Base-by-base conservation (phyloP, 2,329 filamentous ascomycete genomes). In the Arthrobotrys musiformis region DNA sequence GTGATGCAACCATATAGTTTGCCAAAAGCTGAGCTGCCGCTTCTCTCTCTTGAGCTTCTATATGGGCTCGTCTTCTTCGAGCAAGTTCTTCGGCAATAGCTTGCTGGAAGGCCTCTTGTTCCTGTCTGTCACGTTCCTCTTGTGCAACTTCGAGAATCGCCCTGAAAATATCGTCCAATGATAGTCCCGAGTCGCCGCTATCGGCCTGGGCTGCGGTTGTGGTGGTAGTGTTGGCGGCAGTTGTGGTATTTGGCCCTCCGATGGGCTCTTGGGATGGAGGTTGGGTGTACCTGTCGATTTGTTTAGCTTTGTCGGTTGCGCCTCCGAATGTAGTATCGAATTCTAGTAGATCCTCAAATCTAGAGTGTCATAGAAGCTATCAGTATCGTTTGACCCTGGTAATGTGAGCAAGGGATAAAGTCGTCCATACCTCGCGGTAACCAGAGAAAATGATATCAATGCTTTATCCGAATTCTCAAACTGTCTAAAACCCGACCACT, bases 1-100 rank as follows among this genome's bases (percentile, higher is more conserved):
- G 72, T 17, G 64, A 58, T n/a, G 72, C 72, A 2, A 76, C 72
- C 64, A 76, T 76, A 35, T 70, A 76, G 35, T 76, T 76, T 19
- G 72, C 66, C 50, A 76, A 52, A 28, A 76, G 33, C 37, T 70
- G 56, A 2, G 72, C 66, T 2, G 72, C 72, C 17, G 72, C 72
- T 15, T 76, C 72, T n/a, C 72, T 46, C 48, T 76, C 72, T 48
- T 76, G 64, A 19, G 72, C 72, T 61, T 76, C 72, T 5, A 76
- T 52, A 44, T 76, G 64, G 5, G 58, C 64, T 28, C 72, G 48
- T 44, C 58, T 64, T 19, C 72, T 35, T 19, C 72, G 64, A 7
- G 64, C 72, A 17, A 76, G 37, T 37, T 76, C 72, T 24, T 76
- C 72, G 2, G 72, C 72, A 15, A 76, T 69, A 42, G 64, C 72